Evolutionary conservation across 345 rosid genomes (phyloP), one percentile per base, ranked within the genome.

Genomic region (Brassica rapa): DNA sequence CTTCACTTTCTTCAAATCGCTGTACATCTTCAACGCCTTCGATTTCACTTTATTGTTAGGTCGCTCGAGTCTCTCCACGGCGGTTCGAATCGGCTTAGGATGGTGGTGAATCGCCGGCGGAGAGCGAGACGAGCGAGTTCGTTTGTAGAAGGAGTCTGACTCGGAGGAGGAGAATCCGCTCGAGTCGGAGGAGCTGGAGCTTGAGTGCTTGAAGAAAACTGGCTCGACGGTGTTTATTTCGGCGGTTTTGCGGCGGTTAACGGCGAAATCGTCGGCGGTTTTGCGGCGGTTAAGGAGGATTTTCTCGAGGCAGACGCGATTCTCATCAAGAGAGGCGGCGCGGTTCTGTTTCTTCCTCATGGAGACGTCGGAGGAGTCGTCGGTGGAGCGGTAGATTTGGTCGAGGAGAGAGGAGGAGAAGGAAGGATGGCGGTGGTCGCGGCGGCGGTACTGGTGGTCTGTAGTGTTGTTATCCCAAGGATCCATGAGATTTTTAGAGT

Each of bases 91-190:
- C 7, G 91, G 90, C 71, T 83, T 88, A 1, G 93, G 89, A 39
- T 55, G 79, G 19, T 24, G 16, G 29, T 16, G 19, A 62, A 70
- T 53, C 14, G 1, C 59, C 27, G 77, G 73, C 23, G 62, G 78
- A 2, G 71, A 66, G 2, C 37, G 70, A 15, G 82, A 74, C 0
- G 83, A 76, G 32, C 27, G 43, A 59, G 81, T 49, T 56, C 77
- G 41, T 19, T 4, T 11, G 19, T 81, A 80, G 66, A 85, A 73
- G 4, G 89, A 89, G 12, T 92, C 97, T 0, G 93, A 88, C 68
- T 90, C 97, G 0, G 97, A 94, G 16, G 93, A 89, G 0, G 97
- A 94, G 78, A 90, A 86, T 0, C 88, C 88, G 73, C 97, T 89
- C 0, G 97, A 94, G 19, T 87, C 94, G 0, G 95, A 92, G 29